Conservation (phyloP, 2,329 filamentous ascomycete species). For the Talaromyces sp. region DNA sequence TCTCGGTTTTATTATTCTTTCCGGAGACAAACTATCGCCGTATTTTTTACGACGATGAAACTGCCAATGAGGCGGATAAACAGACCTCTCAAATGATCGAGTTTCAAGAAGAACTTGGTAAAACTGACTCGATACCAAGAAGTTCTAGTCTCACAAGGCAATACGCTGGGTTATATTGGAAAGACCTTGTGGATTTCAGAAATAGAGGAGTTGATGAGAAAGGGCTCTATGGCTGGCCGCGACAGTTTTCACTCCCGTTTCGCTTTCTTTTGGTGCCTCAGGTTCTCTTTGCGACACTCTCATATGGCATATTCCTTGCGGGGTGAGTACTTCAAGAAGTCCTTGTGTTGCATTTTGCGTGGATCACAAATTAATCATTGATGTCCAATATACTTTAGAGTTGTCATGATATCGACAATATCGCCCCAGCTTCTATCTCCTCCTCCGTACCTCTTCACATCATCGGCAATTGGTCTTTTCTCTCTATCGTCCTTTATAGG, state of each 20-base stretch:
- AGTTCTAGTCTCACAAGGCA: constrained; percentile 10
- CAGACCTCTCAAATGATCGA: background rate
- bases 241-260: constrained; percentile 18
- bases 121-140: background rate
- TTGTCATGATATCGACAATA: constrained; percentile 20
- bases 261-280: constrained; percentile 20
- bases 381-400: constrained; percentile 4
- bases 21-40: constrained; percentile 29
- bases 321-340: constrained; percentile 15
- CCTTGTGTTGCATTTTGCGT: background rate
- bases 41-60: constrained; percentile 14
- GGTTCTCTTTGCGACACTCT: constrained; percentile 19
- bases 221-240: constrained; percentile 11
- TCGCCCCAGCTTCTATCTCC: constrained; percentile 21
- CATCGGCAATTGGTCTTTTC: constrained; percentile 22
- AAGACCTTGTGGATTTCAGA: constrained; percentile 21
- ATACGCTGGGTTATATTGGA: constrained; percentile 24
- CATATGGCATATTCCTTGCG: constrained; percentile 23
- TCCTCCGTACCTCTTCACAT: constrained; percentile 28
- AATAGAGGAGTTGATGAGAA: constrained; percentile 16
- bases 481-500: constrained; percentile 31
- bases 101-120: background rate
- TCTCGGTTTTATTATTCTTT: constrained; percentile 27
- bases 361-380: background rate
- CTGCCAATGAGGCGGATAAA: background rate